Evolutionary conservation across 179 eudicot species (phyloP).

Genomic region (Actinidia arguta): DNA sequence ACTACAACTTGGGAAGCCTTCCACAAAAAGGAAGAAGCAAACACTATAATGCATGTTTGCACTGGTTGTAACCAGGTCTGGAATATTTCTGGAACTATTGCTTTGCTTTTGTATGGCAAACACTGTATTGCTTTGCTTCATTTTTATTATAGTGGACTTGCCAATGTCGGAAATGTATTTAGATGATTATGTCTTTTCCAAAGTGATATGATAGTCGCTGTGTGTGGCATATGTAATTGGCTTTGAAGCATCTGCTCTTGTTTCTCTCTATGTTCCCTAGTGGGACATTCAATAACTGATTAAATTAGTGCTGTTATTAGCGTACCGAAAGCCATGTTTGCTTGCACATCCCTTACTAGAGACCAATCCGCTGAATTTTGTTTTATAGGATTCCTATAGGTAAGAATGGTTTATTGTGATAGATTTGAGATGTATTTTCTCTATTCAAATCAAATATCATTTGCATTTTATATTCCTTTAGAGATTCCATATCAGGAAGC

Average conservation of each 20-base stretch:
- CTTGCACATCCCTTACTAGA: background rate
- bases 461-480: background rate
- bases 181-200: background rate
- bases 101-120: background rate
- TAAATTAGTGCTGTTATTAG: background rate
- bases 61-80: constrained; percentile 4
- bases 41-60: background rate
- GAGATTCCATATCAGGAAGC: background rate
- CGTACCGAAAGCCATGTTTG: background rate
- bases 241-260: background rate
- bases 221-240: background rate
- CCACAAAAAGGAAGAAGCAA: constrained; percentile 16
- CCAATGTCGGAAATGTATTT: background rate
- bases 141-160: background rate
- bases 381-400: background rate
- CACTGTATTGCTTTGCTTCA: background rate
- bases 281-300: background rate
- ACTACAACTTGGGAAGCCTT: constrained; percentile 29
- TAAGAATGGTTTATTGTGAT: background rate
- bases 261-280: background rate
- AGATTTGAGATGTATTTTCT: background rate
- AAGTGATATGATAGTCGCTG: background rate
- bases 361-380: background rate
- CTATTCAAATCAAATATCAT: background rate
- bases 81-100: background rate